Conservation (phyloP, 2,329 filamentous ascomycete genomes). For the Aureobasidium sp. region DNA sequence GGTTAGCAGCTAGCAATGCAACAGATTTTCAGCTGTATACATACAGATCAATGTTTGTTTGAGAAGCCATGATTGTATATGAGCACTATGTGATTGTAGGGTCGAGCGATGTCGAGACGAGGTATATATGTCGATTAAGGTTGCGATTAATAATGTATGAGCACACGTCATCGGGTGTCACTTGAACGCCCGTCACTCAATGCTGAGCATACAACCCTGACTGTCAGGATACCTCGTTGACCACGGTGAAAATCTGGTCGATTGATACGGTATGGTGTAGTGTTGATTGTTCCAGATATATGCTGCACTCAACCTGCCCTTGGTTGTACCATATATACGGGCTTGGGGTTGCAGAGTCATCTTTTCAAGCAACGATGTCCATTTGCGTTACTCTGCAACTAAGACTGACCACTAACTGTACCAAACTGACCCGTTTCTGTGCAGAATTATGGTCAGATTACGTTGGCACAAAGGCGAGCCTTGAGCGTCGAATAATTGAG, state of each 20-base stretch:
- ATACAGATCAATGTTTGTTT: constrained; percentile 16
- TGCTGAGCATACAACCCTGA: background rate
- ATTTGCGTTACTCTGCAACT: too few relatives aligned
- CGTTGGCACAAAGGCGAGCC: too few relatives aligned
- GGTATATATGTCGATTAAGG: background rate
- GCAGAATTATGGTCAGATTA: too few relatives aligned
- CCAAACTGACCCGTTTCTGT: too few relatives aligned
- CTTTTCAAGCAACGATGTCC: too few relatives aligned
- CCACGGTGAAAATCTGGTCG: background rate
- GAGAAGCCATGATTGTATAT: constrained; percentile 2
- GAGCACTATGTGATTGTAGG: background rate
- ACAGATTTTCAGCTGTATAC: background rate
- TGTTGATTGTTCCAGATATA: background rate
- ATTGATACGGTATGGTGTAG: background rate
- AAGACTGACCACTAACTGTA: too few relatives aligned
- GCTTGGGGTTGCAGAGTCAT: too few relatives aligned
- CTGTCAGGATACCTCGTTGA: too few relatives aligned
- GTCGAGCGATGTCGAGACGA: background rate
- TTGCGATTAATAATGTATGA: constrained; percentile 1
- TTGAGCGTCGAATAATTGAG: too few relatives aligned
- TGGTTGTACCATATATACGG: too few relatives aligned
- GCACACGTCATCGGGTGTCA: background rate
- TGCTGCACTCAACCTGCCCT: too few relatives aligned
- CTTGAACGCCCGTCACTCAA: background rate
- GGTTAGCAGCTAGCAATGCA: background rate